phyloP scores from a whole-genome alignment of 345 rosid species.

The Pistacia vera region DNA sequence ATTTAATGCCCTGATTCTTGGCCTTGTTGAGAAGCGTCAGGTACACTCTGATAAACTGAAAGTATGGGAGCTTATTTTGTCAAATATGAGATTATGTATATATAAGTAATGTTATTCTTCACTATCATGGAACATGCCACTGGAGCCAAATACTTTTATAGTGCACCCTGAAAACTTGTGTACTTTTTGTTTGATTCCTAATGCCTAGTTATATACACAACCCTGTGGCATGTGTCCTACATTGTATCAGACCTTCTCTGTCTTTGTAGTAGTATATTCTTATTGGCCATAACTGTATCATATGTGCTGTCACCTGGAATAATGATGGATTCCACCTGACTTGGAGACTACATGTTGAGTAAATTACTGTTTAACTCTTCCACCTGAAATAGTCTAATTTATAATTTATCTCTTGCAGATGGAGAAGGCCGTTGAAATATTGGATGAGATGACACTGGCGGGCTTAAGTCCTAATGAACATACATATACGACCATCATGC shows the following conservation, averaged over 20 bases:
- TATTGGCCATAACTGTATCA: neutral
- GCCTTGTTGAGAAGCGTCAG: constrained; percentile 89
- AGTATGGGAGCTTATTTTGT: neutral
- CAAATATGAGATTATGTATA: neutral
- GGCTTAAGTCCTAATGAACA: constrained; percentile 84
- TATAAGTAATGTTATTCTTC: neutral
- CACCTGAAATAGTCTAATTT: neutral
- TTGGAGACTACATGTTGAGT: neutral
- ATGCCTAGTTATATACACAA: neutral
- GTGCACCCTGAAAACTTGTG: neutral
- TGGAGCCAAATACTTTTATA: neutral
- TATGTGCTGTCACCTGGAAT: neutral
- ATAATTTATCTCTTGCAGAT: constrained; percentile 46
- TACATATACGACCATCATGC: constrained; percentile 95
- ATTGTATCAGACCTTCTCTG: neutral
- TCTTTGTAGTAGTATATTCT: neutral
- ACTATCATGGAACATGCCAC: neutral
- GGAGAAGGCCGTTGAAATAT: constrained; percentile 84
- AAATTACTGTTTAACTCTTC: neutral
- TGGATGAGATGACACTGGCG: constrained; percentile 86
- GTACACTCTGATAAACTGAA: constrained; percentile 34
- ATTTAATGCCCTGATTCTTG: constrained; percentile 88
- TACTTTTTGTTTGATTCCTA: neutral
- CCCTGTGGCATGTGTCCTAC: neutral
- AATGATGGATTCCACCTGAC: neutral